Conservation (phyloP, 2,329 filamentous ascomycete species). For the Leptographium lundbergii region DNA sequence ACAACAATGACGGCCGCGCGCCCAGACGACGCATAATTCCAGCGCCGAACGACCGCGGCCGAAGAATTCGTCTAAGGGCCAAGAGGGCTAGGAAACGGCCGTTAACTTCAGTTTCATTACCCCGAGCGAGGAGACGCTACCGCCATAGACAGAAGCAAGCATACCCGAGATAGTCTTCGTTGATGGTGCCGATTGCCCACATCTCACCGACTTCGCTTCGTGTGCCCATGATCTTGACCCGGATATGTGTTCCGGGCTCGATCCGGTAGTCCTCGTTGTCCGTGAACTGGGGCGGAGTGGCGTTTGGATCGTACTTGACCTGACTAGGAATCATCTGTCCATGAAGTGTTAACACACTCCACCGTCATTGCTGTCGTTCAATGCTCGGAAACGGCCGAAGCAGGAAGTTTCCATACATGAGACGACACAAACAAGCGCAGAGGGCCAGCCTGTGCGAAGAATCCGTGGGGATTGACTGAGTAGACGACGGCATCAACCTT, state of each 20-base stretch:
- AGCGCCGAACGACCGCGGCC: background rate
- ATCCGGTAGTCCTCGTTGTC: constrained; percentile 91
- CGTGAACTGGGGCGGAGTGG: constrained; percentile 91
- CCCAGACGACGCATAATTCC: background rate
- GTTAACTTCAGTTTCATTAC: background rate
- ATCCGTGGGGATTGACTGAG: constrained; percentile 81
- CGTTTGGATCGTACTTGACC: constrained; percentile 89
- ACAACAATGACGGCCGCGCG: background rate
- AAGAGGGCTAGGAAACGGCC: constrained; percentile 1
- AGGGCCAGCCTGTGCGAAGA: constrained; percentile 76
- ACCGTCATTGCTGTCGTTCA: background rate
- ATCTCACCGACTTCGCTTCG: constrained; percentile 89
- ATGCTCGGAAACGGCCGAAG: background rate
- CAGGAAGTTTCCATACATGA: constrained; percentile 46
- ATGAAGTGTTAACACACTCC: constrained; percentile 1
- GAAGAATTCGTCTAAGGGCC: constrained; percentile 2
- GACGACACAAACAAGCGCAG: constrained; percentile 69
- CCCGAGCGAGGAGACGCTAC: background rate
- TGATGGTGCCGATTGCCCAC: constrained; percentile 96
- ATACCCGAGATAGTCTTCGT: constrained; percentile 64
- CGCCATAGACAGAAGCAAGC: constrained; percentile 7
- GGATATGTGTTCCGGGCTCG: constrained; percentile 84
- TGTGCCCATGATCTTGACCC: constrained; percentile 87
- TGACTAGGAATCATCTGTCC: constrained; percentile 74
- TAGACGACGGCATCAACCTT: constrained; percentile 91